These are phyloP conservation scores for Gentiana macrophylla DNA, from an alignment of 257 asterid species.

Conservation along the genomic window DNA sequence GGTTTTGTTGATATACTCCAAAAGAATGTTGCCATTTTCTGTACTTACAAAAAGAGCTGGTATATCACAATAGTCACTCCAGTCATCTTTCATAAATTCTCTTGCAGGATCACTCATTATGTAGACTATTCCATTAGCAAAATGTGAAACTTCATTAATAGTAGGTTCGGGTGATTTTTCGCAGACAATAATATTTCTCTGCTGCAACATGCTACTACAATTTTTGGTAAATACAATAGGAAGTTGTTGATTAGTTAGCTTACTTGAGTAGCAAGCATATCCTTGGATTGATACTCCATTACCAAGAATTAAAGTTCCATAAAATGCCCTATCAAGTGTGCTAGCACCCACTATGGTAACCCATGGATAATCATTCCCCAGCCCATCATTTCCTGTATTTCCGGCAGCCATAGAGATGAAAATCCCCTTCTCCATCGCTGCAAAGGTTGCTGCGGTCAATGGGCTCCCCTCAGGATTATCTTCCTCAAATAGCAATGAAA, in stretches of 20 bases:
- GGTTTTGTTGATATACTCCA: not conserved
- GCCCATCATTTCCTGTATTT: conserved; percentile 6
- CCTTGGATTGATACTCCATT: conserved; percentile 19
- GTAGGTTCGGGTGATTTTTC: too few species aligned
- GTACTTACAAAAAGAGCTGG: too few species aligned
- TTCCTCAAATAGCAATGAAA: conserved; percentile 13
- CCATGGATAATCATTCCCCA: conserved; percentile 34
- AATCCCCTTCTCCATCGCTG: conserved; percentile 28
- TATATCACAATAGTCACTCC: not conserved
- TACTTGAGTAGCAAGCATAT: conserved; percentile 19
- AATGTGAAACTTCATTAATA: too few species aligned
- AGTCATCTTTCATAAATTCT: too few species aligned
- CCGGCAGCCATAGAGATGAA: conserved; percentile 34
- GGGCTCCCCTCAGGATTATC: conserved; percentile 18
- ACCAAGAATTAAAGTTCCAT: conserved; percentile 19
- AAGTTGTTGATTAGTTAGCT: conserved; percentile 2
- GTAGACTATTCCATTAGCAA: not conserved
- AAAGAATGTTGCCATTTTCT: too few species aligned
- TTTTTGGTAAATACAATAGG: conserved; percentile 14
- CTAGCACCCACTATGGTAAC: conserved; percentile 25
- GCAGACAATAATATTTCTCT: too few species aligned
- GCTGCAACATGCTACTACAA: not conserved
- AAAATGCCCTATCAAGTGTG: conserved; percentile 26
- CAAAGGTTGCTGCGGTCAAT: conserved; percentile 31
- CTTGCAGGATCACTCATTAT: not conserved